phyloP scores from a whole-genome alignment of 2,329 filamentous ascomycete genomes.

The Ophiostoma novo-ulmi region DNA sequence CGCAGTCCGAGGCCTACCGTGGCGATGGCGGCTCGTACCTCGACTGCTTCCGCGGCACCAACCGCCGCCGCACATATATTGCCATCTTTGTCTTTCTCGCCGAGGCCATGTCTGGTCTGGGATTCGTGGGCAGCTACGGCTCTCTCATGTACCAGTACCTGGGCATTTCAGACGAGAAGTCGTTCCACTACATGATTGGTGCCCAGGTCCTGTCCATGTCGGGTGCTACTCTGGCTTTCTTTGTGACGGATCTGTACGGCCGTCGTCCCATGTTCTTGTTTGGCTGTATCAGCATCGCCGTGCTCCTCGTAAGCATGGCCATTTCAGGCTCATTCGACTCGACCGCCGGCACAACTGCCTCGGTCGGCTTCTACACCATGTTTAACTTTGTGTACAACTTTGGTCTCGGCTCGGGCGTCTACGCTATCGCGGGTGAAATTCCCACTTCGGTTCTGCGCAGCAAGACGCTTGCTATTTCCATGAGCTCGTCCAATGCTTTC shows the following conservation, averaged over 20 bases:
- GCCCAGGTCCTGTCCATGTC: slow-evolving; percentile 38
- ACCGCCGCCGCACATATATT: slow-evolving; percentile 38
- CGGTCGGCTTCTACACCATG: slow-evolving; percentile 30
- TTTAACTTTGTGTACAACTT: slow-evolving; percentile 30
- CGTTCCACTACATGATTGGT: slow-evolving; percentile 31
- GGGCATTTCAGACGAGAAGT: slow-evolving; percentile 31
- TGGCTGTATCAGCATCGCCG: slow-evolving; percentile 24
- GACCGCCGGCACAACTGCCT: slow-evolving; percentile 26
- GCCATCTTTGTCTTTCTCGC: slow-evolving; percentile 47
- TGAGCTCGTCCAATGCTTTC: slow-evolving; percentile 22
- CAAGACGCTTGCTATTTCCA: slow-evolving; percentile 29
- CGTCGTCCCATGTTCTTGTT: slow-evolving; percentile 19
- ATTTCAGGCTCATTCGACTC: slow-evolving; percentile 28
- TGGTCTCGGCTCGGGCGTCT: slow-evolving; percentile 29
- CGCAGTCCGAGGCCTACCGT: slow-evolving; percentile 38
- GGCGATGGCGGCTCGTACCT: slow-evolving; percentile 28
- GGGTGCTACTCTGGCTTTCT: slow-evolving; percentile 35
- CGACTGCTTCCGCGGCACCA: slow-evolving; percentile 35
- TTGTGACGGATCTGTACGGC: slow-evolving; percentile 18
- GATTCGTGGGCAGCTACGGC: slow-evolving; percentile 19
- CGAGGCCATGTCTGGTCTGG: slow-evolving; percentile 20
- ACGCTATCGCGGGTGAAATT: slow-evolving; percentile 29
- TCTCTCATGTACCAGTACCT: slow-evolving; percentile 21
- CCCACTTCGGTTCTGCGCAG: slow-evolving; percentile 29
- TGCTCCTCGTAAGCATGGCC: slow-evolving; percentile 34